Evolutionary conservation across 2,329 filamentous ascomycete species (phyloP), one percentile per base, ranked within the genome.

Genomic region (Achaetomium macrosporum): DNA sequence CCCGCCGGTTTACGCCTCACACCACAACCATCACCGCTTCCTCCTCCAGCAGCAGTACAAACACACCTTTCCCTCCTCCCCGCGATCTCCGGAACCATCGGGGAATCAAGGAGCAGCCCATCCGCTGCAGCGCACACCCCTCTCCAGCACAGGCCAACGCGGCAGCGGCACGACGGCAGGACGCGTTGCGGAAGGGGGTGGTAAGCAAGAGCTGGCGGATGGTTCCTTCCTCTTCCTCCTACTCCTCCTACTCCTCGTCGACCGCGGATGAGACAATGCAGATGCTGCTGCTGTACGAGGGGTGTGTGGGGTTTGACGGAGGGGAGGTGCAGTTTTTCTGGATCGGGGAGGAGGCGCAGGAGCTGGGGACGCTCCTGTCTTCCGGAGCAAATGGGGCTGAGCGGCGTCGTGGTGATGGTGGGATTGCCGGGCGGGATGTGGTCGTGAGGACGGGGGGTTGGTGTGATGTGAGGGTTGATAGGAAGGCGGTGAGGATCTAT

Each of bases 241-340:
- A 39, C 15, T n/a, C 36, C n/a, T 16, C n/a, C 10, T 19, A 8
- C 17, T 31, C 33, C 6, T 5, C 30, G 33, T 19, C 11, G 6
- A 20, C 15, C 7, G 16, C 35, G 15, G 39, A 7, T 31, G 11
- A 25, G 25, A 13, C 9, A 16, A 39, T 16, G n/a, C 6, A 16
- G 25, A 10, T 8, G 17, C 36, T 19, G 33, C 12, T 17, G 12
- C 20, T 53, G 10, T 53, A 52, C 20, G 42, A 47, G 2, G 53
- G 50, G 5, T 2, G 15, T 2, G 31, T 58, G 2, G 12, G 20
- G 5, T 58, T 42, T 15, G 29, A 29, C 9, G 30, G 29, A 8
- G 50, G 48, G 17, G 29, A 50, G 13, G 40, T 54, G 20, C 49
- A 57, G 42, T 43, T 45, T 29, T 51, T 51, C 29, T 60, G 59